Evolutionary conservation across 192 early-diverging fungal genomes (phyloP), one percentile per base, ranked within the genome.

Genomic region (Coemansia sp.): DNA sequence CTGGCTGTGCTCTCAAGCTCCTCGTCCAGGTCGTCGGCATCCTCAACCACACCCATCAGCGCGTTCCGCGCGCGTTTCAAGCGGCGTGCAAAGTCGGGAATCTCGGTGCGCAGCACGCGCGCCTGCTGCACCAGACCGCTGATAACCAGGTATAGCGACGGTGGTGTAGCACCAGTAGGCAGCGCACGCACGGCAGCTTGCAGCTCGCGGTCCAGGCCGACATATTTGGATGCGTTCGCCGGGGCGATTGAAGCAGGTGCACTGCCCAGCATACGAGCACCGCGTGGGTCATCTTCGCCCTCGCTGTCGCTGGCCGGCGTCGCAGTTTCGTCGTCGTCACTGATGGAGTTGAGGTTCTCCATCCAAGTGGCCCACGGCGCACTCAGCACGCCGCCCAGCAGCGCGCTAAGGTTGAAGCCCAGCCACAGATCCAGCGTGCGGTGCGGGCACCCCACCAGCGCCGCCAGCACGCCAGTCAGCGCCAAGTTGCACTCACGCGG

Each of bases 401-500:
- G 27, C 3, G 60, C 34, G 0, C 56, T 48, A 22, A 75, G 43
- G 80, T 82, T 66, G 80, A 75, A 52, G 66, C 72, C 85, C 66
- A 89, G 40, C 87, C 87, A 72, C 26, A 60, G 39, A 34, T 88
- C 86, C 25, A 90, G 60, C 25, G 83, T 85, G 5, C 86, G 75
- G 48, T 83, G 80, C 1, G 85, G 85, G 35, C 88, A 90, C 5
- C 89, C 68, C 1, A 86, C 85, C 46, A 97, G 68, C n/a, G 89
- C 86, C 0, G 89, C 81, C 23, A 97, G 65, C 20, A 94, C 87
- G 20, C 91, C 92, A 0, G 95, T 97, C 20, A 97, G 68, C 0
- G 92, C 91, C 62, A 97, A 60, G 59, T 97, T 97, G 52, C 94
- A 82, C 24, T 87, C 86, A 20, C 85, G 86, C 18, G 89, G 85